A percentile compares a stretch with the other conserved stretches of the same genome.
phyloP scores from a whole-genome alignment of 1,284 basidiomycete species.

The Inonotus hispidus region DNA sequence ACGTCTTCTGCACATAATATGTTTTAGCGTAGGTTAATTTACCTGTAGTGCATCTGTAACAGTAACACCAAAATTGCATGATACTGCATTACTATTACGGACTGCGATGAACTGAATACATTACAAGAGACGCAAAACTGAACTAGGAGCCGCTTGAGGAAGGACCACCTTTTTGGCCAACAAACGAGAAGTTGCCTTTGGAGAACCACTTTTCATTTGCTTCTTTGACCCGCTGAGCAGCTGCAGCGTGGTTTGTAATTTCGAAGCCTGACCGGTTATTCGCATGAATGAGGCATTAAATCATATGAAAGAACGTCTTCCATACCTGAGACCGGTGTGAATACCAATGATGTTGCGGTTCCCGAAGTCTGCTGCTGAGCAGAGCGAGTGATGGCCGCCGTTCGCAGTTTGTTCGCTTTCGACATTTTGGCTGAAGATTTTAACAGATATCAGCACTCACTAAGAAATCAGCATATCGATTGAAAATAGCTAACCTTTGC shows the following conservation, averaged over 20 bases:
- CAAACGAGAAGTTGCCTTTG: slow-evolving; percentile 77
- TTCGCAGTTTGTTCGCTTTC: slow-evolving; percentile 91
- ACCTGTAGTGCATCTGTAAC: slow-evolving; percentile 4
- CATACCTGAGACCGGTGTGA: slow-evolving; percentile 93
- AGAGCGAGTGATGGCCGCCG: slow-evolving; percentile 72
- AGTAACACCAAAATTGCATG: slow-evolving; percentile 5
- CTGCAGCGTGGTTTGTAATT: slow-evolving; percentile 77
- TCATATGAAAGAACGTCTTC: slow-evolving; percentile 14
- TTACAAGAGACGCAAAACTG: not conserved
- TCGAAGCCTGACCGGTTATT: slow-evolving; percentile 60
- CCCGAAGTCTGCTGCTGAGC: slow-evolving; percentile 72
- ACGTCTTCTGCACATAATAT: not conserved
- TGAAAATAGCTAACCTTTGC: slow-evolving; percentile 57
- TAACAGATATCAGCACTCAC: slow-evolving; percentile 4
- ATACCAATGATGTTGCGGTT: slow-evolving; percentile 86
- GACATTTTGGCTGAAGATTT: slow-evolving; percentile 79
- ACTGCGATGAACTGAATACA: not conserved
- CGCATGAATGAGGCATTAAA: not conserved
- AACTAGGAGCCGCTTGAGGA: not conserved
- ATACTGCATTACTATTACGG: not conserved
- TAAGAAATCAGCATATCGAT: not conserved
- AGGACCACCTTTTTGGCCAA: slow-evolving; percentile 53
- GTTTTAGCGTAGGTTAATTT: not conserved
- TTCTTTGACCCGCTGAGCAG: slow-evolving; percentile 79
- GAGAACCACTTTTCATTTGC: slow-evolving; percentile 93